Evolutionary conservation across 306 rosid genomes (phyloP).

Genomic region (Prunus kanzakura): DNA sequence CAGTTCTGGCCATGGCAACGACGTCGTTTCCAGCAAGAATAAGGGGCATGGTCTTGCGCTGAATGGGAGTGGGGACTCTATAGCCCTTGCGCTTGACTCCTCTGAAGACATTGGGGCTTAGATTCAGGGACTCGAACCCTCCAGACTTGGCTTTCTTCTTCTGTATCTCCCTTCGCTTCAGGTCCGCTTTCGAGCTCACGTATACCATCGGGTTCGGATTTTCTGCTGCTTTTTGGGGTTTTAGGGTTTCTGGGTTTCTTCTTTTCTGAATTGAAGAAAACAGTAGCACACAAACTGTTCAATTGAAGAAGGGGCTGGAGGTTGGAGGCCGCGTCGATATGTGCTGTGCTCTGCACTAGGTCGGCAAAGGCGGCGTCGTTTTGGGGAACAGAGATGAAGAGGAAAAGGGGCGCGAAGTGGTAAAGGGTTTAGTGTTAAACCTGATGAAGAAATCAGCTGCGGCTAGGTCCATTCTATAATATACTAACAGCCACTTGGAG

Average conservation of each 20-base stretch:
- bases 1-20: slow-evolving; percentile 97
- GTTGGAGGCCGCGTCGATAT: neutral
- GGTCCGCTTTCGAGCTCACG: slow-evolving; percentile 54
- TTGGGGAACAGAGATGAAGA: neutral
- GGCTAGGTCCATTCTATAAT: neutral
- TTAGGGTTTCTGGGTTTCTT: neutral
- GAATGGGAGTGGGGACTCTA: slow-evolving; percentile 88
- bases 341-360: neutral
- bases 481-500: neutral
- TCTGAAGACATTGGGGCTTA: slow-evolving; percentile 52
- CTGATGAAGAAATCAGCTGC: neutral
- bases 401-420: neutral
- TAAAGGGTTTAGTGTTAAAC: neutral
- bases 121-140: slow-evolving; percentile 77
- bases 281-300: no score
- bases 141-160: slow-evolving; percentile 71
- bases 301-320: neutral
- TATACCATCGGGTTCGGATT: neutral
- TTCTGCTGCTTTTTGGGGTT: neutral
- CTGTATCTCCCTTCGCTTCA: slow-evolving; percentile 42
- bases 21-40: slow-evolving; percentile 82
- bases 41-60: slow-evolving; percentile 90
- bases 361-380: neutral
- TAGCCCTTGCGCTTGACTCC: slow-evolving; percentile 87
- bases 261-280: no score